Conservation (phyloP, 1,284 basidiomycete genomes). For the Serendipita sp. region DNA sequence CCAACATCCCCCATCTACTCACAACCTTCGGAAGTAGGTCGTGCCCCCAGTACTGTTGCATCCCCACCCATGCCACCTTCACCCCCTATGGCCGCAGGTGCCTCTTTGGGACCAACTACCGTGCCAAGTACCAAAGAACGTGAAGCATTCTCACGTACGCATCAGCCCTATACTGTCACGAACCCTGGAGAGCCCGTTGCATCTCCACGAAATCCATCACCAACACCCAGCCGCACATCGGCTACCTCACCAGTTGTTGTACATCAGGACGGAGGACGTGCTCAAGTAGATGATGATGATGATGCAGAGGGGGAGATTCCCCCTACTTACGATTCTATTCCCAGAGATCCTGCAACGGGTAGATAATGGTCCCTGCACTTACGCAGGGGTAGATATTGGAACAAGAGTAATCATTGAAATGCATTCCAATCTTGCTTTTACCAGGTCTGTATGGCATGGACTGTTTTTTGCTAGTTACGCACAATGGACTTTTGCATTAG, state of each 20-base stretch:
- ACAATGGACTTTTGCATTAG: too few relatives aligned
- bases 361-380: neutral
- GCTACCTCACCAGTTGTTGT: constrained; percentile 6
- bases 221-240: neutral
- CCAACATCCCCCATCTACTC: neutral
- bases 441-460: too few relatives aligned
- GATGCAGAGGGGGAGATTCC: constrained; percentile 7
- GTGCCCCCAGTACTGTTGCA: neutral
- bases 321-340: constrained; percentile 9
- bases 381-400: too few relatives aligned
- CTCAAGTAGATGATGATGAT: neutral
- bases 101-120: neutral
- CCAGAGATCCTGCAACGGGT: neutral
- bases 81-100: neutral
- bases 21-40: neutral
- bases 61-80: neutral
- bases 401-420: too few relatives aligned
- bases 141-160: constrained; percentile 8
- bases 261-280: constrained; percentile 9
- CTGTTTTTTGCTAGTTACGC: too few relatives aligned
- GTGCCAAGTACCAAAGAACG: constrained; percentile 7
- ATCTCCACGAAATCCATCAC: neutral
- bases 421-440: too few relatives aligned
- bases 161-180: constrained; percentile 1
- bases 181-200: neutral